Evolutionary conservation across 225 moss, liverwort and hornwort genomes (phyloP), one percentile per base, ranked within the genome.

Genomic region (Bryoerythrophyllum caledonicum): DNA sequence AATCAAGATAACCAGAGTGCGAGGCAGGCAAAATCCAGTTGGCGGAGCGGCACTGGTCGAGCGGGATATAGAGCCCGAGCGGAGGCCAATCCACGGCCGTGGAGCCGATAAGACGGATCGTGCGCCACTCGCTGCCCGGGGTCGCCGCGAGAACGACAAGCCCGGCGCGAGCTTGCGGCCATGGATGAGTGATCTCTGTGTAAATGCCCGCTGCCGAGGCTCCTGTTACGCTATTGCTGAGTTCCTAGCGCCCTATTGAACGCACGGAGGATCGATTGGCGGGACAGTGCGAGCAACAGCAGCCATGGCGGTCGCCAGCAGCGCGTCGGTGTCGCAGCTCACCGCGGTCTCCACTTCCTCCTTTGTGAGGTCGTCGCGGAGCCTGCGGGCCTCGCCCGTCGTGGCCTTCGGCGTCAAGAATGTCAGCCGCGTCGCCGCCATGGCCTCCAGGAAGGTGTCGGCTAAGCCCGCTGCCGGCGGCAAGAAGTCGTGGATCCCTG

Each of bases 401-500:
- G 85, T 93, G 60, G 89, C 82, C 63, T 88, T 92, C 77, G 85
- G 82, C 30, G 73, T 91, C 13, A 81, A 77, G 79, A 99, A 93
- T 93, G 95, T 89, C 67, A 79, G 84, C 80, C 87, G 93, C 48
- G 75, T 99, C 20, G 52, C 88, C 79, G 99, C 95, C 71, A 95
- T 95, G 95, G 95, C 95, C 62, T 91, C 91, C 56, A 93, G 28
- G 87, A 91, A 82, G 82, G 74, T 86, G n/a, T n/a, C 76, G 10
- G 74, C 89, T 44, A 94, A 70, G 86, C 7, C 76, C 2, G 20
- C 67, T 7, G 1, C 89, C 19, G 71, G 81, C 1, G 92, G 92
- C 0, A 99, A 93, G 93, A 81, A 84, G 77, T 99, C 93, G 52
- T 99, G 99, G 99, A 8, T 99, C n/a, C 99, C 99, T 0, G 93